phyloP scores from a whole-genome alignment of 257 asterid species.

The Rhazya stricta region DNA sequence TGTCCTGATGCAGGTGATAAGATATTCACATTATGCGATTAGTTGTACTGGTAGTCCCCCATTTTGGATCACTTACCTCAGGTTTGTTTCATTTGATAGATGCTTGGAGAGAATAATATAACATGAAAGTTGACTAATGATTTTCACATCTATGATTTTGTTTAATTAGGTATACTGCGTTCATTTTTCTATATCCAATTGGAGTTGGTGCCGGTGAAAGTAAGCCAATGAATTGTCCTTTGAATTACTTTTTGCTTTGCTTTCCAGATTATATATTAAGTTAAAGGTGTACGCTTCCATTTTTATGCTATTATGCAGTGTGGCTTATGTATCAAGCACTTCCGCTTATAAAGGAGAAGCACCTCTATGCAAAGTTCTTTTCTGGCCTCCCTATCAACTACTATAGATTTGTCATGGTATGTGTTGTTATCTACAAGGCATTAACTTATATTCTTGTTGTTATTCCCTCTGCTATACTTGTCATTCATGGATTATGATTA shows the following conservation, averaged over 20 bases:
- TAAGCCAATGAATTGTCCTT: slow-evolving; percentile 35
- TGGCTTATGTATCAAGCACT: slow-evolving; percentile 94
- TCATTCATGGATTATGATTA: not conserved
- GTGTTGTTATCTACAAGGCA: not conserved
- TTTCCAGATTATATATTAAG: not conserved
- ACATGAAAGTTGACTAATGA: not conserved
- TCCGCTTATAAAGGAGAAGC: slow-evolving; percentile 58
- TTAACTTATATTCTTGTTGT: not conserved
- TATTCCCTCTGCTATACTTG: not conserved
- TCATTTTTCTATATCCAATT: slow-evolving; percentile 74
- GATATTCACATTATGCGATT: slow-evolving; percentile 75
- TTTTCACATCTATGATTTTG: slow-evolving; percentile 8
- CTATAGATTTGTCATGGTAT: slow-evolving; percentile 53
- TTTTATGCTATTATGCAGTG: slow-evolving; percentile 38
- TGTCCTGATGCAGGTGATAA: slow-evolving; percentile 48
- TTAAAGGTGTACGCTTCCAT: not conserved
- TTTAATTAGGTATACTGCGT: slow-evolving; percentile 73
- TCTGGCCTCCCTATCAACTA: slow-evolving; percentile 58
- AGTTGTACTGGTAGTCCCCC: slow-evolving; percentile 58
- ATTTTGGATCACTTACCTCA: slow-evolving; percentile 58
- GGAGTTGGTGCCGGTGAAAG: slow-evolving; percentile 93
- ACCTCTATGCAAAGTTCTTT: slow-evolving; percentile 50
- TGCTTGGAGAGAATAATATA: not conserved
- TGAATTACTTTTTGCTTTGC: not conserved
- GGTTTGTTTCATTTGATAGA: slow-evolving; percentile 36